Percentiles rank a stretch among this genome's conserved stretches.
These are phyloP conservation scores for Hymenoscyphus linearis DNA, from an alignment of 2,329 filamentous ascomycete genomes.

Conservation along the genomic window DNA sequence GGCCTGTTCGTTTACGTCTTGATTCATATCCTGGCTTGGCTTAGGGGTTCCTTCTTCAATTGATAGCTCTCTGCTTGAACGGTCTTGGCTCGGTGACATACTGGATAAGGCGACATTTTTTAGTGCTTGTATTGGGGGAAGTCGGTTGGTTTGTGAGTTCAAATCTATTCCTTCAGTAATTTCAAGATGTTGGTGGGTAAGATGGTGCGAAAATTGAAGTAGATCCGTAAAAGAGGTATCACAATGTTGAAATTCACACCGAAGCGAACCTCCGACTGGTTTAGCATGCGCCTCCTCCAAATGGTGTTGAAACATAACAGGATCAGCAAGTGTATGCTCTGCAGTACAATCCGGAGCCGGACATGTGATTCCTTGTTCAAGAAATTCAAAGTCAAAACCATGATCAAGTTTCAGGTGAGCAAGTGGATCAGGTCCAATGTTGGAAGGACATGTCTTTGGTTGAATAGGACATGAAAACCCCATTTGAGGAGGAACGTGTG, in stretches of 20 bases:
- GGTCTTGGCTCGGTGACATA: not conserved
- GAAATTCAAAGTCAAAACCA: constrained; percentile 22
- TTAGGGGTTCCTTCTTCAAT: not conserved
- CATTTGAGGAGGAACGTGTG: constrained; percentile 30
- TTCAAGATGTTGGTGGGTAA: constrained; percentile 17
- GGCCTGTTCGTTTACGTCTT: not conserved
- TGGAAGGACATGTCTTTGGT: constrained; percentile 19
- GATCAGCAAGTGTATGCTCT: constrained; percentile 20
- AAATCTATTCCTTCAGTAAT: constrained; percentile 17
- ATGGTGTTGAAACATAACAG: constrained; percentile 28
- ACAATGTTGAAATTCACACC: constrained; percentile 26
- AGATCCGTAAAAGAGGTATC: constrained; percentile 22
- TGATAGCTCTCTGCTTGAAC: not conserved
- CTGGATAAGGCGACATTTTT: not conserved
- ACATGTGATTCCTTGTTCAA: constrained; percentile 20
- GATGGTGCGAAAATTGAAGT: constrained; percentile 23
- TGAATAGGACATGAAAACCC: constrained; percentile 26
- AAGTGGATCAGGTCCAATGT: constrained; percentile 23
- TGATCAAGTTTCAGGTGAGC: constrained; percentile 27
- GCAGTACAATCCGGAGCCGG: constrained; percentile 25
- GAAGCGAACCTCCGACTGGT: constrained; percentile 23
- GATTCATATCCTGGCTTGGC: not conserved
- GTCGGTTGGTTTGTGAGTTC: not conserved
- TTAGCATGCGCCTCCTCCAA: constrained; percentile 28
- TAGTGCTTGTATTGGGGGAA: not conserved